Percentiles rank a stretch among this genome's conserved stretches.
Conservation (phyloP, 495 filamentous ascomycete genomes). For the Achaetomiella virescens region DNA sequence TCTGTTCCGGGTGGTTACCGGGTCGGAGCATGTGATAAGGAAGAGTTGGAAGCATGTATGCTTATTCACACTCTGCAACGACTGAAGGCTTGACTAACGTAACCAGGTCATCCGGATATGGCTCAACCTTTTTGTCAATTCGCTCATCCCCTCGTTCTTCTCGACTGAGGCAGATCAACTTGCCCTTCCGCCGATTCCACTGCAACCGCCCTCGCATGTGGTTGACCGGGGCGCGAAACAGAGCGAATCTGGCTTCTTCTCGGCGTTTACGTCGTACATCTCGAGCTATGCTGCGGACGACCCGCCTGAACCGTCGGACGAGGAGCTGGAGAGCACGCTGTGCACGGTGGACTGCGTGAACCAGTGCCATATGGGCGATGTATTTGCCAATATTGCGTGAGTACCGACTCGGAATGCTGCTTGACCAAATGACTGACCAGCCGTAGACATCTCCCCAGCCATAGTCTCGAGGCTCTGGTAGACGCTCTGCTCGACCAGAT, state of each 20-base stretch:
- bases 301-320: constrained; percentile 92
- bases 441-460: constrained; percentile 59
- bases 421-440: constrained; percentile 4
- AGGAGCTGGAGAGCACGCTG: constrained; percentile 91
- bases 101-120: constrained; percentile 77
- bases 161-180: constrained; percentile 61
- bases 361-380: constrained; percentile 74
- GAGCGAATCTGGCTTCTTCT: constrained; percentile 78
- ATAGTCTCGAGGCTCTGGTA: constrained; percentile 61
- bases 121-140: constrained; percentile 94
- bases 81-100: not conserved
- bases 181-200: constrained; percentile 74
- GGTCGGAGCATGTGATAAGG: constrained; percentile 69
- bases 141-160: constrained; percentile 81
- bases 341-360: constrained; percentile 93
- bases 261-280: constrained; percentile 89
- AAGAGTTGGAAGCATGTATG: constrained; percentile 81
- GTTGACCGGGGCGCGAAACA: constrained; percentile 78
- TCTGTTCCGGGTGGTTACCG: constrained; percentile 80
- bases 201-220: constrained; percentile 87
- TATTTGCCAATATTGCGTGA: constrained; percentile 80
- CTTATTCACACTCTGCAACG: constrained; percentile 3
- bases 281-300: constrained; percentile 99
- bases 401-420: constrained; percentile 21
- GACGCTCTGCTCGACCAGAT: constrained; percentile 72